Conservation (phyloP, 1,284 basidiomycete genomes). For the Abortiporus biennis region DNA sequence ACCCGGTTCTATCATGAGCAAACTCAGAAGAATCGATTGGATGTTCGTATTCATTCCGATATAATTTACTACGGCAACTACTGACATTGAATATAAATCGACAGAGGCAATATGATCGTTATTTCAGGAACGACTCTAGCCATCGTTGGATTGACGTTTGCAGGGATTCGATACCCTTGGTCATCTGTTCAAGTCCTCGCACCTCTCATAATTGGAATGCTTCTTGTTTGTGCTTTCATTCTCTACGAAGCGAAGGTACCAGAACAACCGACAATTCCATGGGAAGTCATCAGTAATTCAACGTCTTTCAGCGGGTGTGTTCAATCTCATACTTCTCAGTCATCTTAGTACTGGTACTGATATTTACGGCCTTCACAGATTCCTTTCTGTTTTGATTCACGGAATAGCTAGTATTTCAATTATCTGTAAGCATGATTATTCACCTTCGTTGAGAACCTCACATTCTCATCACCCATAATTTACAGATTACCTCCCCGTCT, state of each 20-base stretch:
- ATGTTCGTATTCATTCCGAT: too few species aligned
- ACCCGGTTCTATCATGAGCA: conserved; percentile 8
- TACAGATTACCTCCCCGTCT: conserved; percentile 30
- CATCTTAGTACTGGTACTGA: too few species aligned
- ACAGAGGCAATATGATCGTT: conserved; percentile 13
- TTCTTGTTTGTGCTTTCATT: conserved; percentile 11
- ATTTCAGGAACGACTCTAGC: conserved; percentile 12
- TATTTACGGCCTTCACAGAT: too few species aligned
- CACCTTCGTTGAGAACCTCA: too few species aligned
- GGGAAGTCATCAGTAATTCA: conserved; percentile 11
- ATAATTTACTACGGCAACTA: background rate
- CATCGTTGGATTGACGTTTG: conserved; percentile 12
- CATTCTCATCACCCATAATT: background rate
- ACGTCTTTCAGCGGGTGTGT: conserved; percentile 10
- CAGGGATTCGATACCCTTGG: conserved; percentile 14
- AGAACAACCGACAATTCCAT: conserved; percentile 13
- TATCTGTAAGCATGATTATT: conserved; percentile 10
- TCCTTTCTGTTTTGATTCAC: too few species aligned
- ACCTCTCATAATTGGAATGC: conserved; percentile 12
- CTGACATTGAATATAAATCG: too few species aligned
- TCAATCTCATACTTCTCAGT: conserved; percentile 7
- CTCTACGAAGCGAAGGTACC: conserved; percentile 12
- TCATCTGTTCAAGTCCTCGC: conserved; percentile 13
- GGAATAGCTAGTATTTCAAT: conserved; percentile 12
- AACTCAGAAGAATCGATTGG: conserved; percentile 12